Evolutionary conservation across 768 basidiomycete species (phyloP), one percentile per base, ranked within the genome.

Genomic region (Leccinum arenicola): DNA sequence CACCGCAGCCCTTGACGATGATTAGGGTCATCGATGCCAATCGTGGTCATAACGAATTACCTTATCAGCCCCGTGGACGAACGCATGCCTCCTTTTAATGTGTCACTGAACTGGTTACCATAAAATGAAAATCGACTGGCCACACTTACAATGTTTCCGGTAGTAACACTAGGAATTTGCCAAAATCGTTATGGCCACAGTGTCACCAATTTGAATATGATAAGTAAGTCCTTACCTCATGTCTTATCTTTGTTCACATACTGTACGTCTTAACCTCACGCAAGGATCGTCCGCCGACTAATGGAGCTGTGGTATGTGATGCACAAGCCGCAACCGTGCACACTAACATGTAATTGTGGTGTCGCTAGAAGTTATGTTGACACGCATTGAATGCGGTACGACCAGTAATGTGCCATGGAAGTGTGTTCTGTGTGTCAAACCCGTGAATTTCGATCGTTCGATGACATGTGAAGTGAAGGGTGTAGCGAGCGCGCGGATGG

Each of bases 11-110:
- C 12, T 53, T 52, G 56, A 60, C 57, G 43, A 56, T 25, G 45
- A 55, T 51, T 54, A 31, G 68, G 66, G 64, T 50, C 66, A 69
- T 70, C 64, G 52, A 66, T 69, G 23, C 66, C 57, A 66, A 70
- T 69, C 69, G 64, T 50, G 59, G 60, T 50, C 57, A 70, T 70
- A 58, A 50, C 29, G 54, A 23, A 59, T 55, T 57, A 40, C 54
- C 23, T 43, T 56, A 69, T 66, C 64, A 60, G 31, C 56, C 27
- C 58, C 64, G 51, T 69, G 68, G 48, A 57, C 38, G 25, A 52
- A 61, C 51, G 49, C 66, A 56, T 70, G 68, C 52, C 47, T 49
- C 51, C 33, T 56, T 38, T 56, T 21, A 1, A 43, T 25, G 52
- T 60, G 54, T 49, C 57, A 50, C 45, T 51, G 4, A 23, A 36